phyloP scores from a whole-genome alignment of 352 stramenopile genomes.

The Globisporangium cystogenes region DNA sequence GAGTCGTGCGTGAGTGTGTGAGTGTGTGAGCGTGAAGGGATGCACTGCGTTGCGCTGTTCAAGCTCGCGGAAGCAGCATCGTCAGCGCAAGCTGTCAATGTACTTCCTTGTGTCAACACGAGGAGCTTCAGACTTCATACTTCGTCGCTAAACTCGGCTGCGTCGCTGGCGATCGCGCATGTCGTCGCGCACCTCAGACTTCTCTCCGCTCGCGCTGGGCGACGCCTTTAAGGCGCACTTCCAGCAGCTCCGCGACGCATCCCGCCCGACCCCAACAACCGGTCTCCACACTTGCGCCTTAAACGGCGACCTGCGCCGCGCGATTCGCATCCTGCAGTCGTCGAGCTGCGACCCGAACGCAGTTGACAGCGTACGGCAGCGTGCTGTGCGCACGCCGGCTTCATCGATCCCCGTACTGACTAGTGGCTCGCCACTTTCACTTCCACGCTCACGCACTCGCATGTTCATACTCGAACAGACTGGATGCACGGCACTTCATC shows the following conservation, averaged over 20 bases:
- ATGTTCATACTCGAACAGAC: slow-evolving; percentile 15
- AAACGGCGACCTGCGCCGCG: slow-evolving; percentile 18
- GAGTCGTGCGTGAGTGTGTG: not conserved
- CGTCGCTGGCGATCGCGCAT: not conserved
- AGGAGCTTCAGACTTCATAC: not conserved
- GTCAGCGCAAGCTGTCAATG: too few relatives aligned
- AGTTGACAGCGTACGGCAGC: slow-evolving; percentile 18
- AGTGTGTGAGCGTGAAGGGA: too few relatives aligned
- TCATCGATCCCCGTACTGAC: not conserved
- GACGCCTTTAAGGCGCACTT: slow-evolving; percentile 30
- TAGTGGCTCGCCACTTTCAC: not conserved
- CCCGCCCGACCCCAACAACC: slow-evolving; percentile 15
- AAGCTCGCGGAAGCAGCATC: too few relatives aligned
- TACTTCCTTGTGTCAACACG: too few relatives aligned
- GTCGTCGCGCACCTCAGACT: not conserved
- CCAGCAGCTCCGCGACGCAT: slow-evolving; percentile 17
- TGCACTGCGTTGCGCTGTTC: too few relatives aligned
- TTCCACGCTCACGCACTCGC: not conserved
- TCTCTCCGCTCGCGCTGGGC: slow-evolving; percentile 16
- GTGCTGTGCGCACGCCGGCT: not conserved
- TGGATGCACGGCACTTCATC: slow-evolving; percentile 24
- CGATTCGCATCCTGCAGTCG: slow-evolving; percentile 13
- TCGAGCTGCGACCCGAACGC: slow-evolving; percentile 1
- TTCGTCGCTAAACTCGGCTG: not conserved
- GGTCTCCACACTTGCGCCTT: slow-evolving; percentile 25